Evolutionary conservation across 176 grass and related monocot genomes (phyloP).

Genomic region (Aegilops bicornis): DNA sequence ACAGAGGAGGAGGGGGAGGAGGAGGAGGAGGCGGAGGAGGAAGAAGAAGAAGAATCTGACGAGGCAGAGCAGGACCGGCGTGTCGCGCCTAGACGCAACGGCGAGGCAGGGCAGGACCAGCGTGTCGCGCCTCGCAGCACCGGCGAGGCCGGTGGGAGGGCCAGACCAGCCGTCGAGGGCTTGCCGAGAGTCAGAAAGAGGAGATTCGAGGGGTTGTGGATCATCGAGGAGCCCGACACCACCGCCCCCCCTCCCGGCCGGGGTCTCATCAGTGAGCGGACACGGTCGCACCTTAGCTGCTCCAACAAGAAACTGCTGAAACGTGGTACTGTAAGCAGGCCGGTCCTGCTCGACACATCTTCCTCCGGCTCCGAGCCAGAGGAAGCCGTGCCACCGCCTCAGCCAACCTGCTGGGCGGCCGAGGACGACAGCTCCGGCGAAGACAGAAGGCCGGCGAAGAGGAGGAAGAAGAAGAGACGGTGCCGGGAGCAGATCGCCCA

Average conservation of each 20-base stretch:
- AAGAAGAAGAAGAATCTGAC: background rate
- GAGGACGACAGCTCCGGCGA: background rate
- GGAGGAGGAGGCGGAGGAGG: background rate
- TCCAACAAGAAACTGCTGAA: slow-evolving; percentile 31
- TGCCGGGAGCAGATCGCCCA: background rate
- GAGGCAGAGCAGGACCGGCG: background rate
- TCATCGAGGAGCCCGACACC: background rate
- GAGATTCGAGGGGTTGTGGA: slow-evolving; percentile 26
- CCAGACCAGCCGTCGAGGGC: background rate
- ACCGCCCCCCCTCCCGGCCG: background rate
- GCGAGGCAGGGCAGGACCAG: background rate
- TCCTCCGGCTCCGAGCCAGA: background rate
- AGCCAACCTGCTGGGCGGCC: background rate
- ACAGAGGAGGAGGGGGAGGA: background rate
- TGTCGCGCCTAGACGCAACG: background rate
- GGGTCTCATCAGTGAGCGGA: slow-evolving; percentile 10
- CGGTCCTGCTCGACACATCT: slow-evolving; percentile 15
- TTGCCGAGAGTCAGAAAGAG: background rate
- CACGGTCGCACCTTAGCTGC: slow-evolving; percentile 27
- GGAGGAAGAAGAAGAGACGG: background rate
- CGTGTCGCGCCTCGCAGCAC: slow-evolving; percentile 17
- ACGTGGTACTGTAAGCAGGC: slow-evolving; percentile 1
- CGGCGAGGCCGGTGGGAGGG: background rate
- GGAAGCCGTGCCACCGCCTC: background rate
- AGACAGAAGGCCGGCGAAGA: background rate